Evolutionary conservation across 139 green algal genomes (phyloP).

Genomic region (Diplosphaera chodatii): DNA sequence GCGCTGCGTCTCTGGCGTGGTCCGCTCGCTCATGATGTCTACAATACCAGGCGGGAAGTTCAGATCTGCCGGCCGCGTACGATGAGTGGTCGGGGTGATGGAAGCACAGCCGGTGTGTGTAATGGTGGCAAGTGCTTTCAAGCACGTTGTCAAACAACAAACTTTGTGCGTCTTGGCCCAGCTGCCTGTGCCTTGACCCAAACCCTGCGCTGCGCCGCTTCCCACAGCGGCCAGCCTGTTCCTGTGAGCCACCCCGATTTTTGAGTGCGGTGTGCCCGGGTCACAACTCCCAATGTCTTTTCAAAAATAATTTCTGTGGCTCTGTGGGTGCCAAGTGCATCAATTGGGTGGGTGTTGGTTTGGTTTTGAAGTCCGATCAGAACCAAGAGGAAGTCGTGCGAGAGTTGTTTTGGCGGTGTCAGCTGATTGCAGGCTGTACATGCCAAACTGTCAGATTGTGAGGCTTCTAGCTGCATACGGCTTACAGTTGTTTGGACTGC

Average conservation of each 20-base stretch:
- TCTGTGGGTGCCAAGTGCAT: neutral
- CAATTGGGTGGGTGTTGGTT: neutral
- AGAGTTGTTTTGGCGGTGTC: too few species aligned
- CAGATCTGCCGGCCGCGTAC: neutral
- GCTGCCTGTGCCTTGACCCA: neutral
- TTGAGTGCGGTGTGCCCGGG: neutral
- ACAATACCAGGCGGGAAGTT: conserved; percentile 1
- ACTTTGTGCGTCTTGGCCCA: neutral
- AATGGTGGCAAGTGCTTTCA: neutral
- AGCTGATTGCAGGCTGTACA: too few species aligned
- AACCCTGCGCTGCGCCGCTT: neutral
- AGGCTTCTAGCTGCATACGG: neutral
- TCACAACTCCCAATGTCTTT: neutral
- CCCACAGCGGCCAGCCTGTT: neutral
- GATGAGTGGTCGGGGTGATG: neutral
- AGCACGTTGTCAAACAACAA: neutral
- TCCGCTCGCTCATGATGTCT: neutral
- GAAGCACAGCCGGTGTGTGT: neutral
- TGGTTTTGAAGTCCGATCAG: neutral
- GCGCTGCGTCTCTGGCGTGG: neutral
- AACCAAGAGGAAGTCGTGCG: too few species aligned
- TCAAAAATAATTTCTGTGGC: neutral
- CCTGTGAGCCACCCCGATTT: neutral
- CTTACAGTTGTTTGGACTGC: neutral
- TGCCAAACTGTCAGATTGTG: neutral